Conservation (phyloP, 441 rosid species). For the Erodium texanum region DNA sequence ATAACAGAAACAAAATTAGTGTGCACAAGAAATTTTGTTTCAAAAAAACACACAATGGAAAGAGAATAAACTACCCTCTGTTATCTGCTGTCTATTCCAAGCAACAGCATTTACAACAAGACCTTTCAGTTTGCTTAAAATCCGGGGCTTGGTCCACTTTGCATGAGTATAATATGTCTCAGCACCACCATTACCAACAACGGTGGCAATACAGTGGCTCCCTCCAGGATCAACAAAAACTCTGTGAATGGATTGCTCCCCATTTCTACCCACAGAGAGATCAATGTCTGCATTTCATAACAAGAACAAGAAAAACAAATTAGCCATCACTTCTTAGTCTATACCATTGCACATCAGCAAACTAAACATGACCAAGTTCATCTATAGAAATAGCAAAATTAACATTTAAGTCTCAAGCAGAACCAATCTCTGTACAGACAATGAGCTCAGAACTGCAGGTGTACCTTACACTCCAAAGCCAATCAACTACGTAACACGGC, state of each 20-base stretch:
- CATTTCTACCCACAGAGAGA: slow-evolving; percentile 75
- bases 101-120: slow-evolving; percentile 81
- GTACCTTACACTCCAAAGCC: not conserved
- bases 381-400: not conserved
- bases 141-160: slow-evolving; percentile 89
- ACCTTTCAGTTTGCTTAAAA: slow-evolving; percentile 67
- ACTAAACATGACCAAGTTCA: not conserved
- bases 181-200: slow-evolving; percentile 73
- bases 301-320: slow-evolving; percentile 5
- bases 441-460: not conserved
- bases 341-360: not conserved
- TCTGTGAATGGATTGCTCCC: slow-evolving; percentile 83
- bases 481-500: not conserved
- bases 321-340: not conserved
- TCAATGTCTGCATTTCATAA: slow-evolving; percentile 53
- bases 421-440: not conserved
- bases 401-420: too few species aligned
- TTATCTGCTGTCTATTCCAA: slow-evolving; percentile 91
- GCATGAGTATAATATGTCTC: slow-evolving; percentile 90
- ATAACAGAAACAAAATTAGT: slow-evolving; percentile 14
- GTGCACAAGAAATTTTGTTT: slow-evolving; percentile 11
- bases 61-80: slow-evolving; percentile 54
- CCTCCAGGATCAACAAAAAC: slow-evolving; percentile 99
- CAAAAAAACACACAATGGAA: slow-evolving; percentile 1
- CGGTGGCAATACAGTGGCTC: slow-evolving; percentile 83